Conservation (phyloP, 2,329 filamentous ascomycete genomes). For the Diaporthe batatas region DNA sequence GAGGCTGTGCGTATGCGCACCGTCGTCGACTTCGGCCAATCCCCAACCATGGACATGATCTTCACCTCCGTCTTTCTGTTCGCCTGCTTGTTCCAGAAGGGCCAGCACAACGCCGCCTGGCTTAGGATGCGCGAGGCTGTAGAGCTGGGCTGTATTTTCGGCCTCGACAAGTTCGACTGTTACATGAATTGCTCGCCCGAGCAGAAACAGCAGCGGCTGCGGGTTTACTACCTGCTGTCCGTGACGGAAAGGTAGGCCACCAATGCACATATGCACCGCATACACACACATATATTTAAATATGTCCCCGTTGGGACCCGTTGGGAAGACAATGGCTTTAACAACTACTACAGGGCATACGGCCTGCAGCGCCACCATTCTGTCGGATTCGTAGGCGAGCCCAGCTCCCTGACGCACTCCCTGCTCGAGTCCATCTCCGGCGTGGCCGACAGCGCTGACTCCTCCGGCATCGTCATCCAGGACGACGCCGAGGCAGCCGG, state of each 20-base stretch:
- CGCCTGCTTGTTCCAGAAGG: constrained; percentile 38
- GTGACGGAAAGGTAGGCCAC: constrained; percentile 37
- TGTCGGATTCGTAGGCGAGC: constrained; percentile 35
- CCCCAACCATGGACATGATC: constrained; percentile 38
- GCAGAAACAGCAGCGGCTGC: constrained; percentile 37
- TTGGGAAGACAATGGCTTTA: constrained; percentile 20
- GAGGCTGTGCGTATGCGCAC: constrained; percentile 37
- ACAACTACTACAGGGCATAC: constrained; percentile 35
- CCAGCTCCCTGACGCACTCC: constrained; percentile 19
- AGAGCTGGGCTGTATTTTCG: constrained; percentile 34
- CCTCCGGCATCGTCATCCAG: constrained; percentile 34
- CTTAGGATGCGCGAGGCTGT: constrained; percentile 35
- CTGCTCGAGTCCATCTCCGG: constrained; percentile 34
- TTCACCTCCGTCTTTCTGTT: constrained; percentile 37
- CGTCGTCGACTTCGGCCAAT: constrained; percentile 35
- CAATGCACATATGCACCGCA: background rate
- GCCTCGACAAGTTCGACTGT: constrained; percentile 36
- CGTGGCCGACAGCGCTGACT: constrained; percentile 32
- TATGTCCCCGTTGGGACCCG: too few relatives aligned
- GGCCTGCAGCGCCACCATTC: constrained; percentile 33
- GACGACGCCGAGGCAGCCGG: constrained; percentile 35
- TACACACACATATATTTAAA: too few relatives aligned
- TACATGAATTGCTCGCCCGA: constrained; percentile 31
- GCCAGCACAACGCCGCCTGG: constrained; percentile 39
- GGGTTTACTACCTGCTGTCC: constrained; percentile 35